Conservation (phyloP, 306 rosid species). For the Dalbergia cultrata region DNA sequence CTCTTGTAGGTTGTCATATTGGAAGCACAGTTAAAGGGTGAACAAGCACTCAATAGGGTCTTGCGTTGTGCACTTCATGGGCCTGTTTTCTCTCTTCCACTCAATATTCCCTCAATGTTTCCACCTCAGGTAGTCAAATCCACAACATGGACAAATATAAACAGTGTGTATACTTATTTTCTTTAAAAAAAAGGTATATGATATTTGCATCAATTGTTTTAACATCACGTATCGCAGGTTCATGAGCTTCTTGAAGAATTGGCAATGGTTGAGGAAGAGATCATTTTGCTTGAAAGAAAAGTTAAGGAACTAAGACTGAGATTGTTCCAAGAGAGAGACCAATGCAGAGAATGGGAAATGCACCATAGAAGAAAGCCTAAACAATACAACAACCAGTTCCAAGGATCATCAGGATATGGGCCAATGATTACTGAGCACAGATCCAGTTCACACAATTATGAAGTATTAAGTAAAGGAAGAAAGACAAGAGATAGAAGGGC, state of each 20-base stretch:
- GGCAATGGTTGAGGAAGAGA: conserved; percentile 77
- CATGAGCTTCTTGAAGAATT: conserved; percentile 74
- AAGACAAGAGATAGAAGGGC: conserved; percentile 52
- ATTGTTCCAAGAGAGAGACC: conserved; percentile 65
- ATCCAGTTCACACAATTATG: conserved; percentile 59
- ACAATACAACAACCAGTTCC: conserved; percentile 45
- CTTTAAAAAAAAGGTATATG: background rate
- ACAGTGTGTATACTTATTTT: background rate
- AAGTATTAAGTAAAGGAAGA: conserved; percentile 50
- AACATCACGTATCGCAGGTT: conserved; percentile 55
- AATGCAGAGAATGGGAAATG: conserved; percentile 59
- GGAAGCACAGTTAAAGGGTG: conserved; percentile 69
- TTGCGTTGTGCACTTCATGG: conserved; percentile 74
- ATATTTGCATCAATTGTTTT: conserved; percentile 32
- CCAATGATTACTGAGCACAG: conserved; percentile 50
- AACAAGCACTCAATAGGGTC: conserved; percentile 67
- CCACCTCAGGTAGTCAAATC: conserved; percentile 67
- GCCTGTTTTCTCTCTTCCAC: conserved; percentile 62
- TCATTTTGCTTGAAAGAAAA: conserved; percentile 71
- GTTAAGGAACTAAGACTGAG: conserved; percentile 69
- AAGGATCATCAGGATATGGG: conserved; percentile 46
- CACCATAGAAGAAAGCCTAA: conserved; percentile 50
- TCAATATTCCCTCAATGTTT: conserved; percentile 52
- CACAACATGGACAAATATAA: background rate
- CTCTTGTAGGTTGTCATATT: conserved; percentile 65